phyloP scores from a whole-genome alignment of 306 rosid genomes.

The Dalbergia oliveri region DNA sequence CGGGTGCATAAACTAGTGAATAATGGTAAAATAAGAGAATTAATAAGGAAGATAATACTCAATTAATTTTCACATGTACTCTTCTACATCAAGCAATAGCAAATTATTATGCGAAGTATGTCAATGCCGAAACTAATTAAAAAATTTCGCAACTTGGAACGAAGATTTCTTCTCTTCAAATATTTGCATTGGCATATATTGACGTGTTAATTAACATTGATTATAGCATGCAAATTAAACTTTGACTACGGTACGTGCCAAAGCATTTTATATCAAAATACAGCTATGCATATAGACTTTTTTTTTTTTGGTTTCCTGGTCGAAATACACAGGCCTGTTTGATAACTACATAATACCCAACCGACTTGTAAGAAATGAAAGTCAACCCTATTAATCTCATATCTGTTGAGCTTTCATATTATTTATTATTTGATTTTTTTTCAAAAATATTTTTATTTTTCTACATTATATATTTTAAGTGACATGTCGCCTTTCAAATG shows the following conservation, averaged over 20 bases:
- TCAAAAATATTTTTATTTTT: neutral
- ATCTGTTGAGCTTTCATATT: neutral
- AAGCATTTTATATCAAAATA: neutral
- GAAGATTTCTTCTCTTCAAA: neutral
- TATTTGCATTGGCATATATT: neutral
- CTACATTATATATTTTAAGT: neutral
- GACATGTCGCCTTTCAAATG: neutral
- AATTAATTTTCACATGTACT: too few relatives aligned
- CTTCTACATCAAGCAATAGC: neutral
- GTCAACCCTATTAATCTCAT: neutral
- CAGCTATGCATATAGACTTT: neutral
- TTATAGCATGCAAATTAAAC: neutral
- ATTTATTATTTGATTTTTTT: conserved; percentile 16
- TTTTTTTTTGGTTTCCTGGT: too few relatives aligned
- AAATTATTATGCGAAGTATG: neutral
- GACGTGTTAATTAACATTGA: neutral
- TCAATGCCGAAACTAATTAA: neutral
- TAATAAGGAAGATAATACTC: too few relatives aligned
- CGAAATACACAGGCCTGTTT: neutral
- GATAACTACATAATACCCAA: conserved; percentile 1
- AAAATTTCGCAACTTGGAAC: neutral
- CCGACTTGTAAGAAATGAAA: neutral
- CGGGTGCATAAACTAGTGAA: too few relatives aligned
- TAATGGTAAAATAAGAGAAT: too few relatives aligned
- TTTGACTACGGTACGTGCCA: neutral